Conservation (phyloP, 1,284 basidiomycete genomes). For the Marasmius oreades region DNA sequence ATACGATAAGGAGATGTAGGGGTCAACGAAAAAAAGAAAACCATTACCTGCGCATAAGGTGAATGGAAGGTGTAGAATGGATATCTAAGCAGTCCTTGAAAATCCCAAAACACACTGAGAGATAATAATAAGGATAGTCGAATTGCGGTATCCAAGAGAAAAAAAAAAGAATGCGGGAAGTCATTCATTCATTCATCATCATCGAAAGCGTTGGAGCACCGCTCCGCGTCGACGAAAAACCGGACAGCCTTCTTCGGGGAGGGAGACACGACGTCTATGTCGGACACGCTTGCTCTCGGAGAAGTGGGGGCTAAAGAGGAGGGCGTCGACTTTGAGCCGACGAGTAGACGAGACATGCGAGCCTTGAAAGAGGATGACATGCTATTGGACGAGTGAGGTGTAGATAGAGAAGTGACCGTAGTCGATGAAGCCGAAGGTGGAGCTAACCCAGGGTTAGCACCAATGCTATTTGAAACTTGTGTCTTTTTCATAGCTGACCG, state of each 20-base stretch:
- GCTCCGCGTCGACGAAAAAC: conserved; percentile 31
- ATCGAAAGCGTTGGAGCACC: neutral
- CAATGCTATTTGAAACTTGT: conserved; percentile 28
- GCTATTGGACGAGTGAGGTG: conserved; percentile 31
- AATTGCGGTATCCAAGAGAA: no score
- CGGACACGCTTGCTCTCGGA: conserved; percentile 32
- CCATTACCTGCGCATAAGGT: no score
- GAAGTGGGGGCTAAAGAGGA: conserved; percentile 36
- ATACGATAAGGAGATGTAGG: no score
- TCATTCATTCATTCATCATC: neutral
- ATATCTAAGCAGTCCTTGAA: no score
- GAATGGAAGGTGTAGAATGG: no score
- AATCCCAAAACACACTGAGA: no score
- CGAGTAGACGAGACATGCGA: conserved; percentile 50
- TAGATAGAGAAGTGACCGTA: conserved; percentile 45
- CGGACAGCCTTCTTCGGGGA: conserved; percentile 51
- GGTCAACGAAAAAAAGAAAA: no score
- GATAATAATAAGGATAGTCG: no score
- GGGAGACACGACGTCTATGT: conserved; percentile 26
- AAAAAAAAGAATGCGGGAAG: no score
- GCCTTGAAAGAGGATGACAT: conserved; percentile 37
- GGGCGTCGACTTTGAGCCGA: conserved; percentile 36
- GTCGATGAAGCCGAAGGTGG: conserved; percentile 47
- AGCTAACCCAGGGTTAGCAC: conserved; percentile 31
- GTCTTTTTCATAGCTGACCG: conserved; percentile 65